phyloP scores from a whole-genome alignment of 176 grass and related monocot genomes.

The Eragrostis nindensis region DNA sequence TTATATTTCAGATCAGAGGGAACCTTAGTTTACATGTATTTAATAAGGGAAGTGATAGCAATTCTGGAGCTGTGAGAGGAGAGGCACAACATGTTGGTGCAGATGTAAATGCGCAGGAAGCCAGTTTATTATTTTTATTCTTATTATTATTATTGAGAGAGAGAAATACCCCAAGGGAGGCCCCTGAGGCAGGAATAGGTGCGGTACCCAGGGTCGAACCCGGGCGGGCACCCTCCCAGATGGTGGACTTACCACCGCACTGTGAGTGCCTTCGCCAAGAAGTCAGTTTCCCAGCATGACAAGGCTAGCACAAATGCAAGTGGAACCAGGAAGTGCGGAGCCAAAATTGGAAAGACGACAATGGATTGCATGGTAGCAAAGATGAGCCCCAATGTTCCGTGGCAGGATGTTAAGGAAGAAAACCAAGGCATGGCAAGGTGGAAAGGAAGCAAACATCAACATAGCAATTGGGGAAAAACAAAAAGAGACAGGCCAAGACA shows the following conservation, averaged over 20 bases:
- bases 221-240: too few species aligned
- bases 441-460: neutral
- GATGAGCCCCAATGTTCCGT: neutral
- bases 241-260: too few species aligned
- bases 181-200: too few species aligned
- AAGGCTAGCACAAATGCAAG: neutral
- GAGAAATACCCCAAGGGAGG: too few species aligned
- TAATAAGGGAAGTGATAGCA: conserved; percentile 10
- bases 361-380: neutral
- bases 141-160: too few species aligned
- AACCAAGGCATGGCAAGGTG: neutral
- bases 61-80: neutral
- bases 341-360: conserved; percentile 1
- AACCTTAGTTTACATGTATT: neutral
- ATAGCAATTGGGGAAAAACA: neutral
- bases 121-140: too few species aligned
- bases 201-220: too few species aligned
- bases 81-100: neutral
- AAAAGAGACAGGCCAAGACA: neutral
- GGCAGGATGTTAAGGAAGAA: neutral
- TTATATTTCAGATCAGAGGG: neutral
- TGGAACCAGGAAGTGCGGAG: neutral
- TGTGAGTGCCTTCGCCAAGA: too few species aligned
- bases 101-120: conserved; percentile 5
- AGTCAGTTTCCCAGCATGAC: conserved; percentile 23